phyloP scores from a whole-genome alignment of 1,139 yeast species.

The Geotrichum australiense region DNA sequence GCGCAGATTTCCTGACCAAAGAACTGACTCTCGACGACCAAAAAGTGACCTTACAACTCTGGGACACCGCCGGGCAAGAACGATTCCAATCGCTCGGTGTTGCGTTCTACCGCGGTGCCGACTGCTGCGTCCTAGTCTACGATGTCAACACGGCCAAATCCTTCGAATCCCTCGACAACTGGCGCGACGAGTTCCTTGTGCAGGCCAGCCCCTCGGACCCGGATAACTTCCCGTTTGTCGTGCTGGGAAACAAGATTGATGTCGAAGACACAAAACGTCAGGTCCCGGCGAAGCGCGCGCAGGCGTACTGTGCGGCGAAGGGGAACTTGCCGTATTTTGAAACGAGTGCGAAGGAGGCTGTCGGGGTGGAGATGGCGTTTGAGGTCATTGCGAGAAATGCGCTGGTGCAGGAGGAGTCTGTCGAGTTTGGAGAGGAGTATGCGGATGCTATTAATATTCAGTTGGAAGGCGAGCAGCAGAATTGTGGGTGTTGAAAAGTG shows the following conservation, averaged over 20 bases:
- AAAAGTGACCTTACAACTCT: conserved; percentile 73
- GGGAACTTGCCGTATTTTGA: conserved; percentile 93
- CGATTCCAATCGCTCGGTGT: conserved; percentile 92
- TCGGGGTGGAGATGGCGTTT: conserved; percentile 90
- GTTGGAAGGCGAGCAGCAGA: conserved; percentile 69
- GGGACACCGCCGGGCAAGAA: conserved; percentile 91
- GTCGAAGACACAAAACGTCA: conserved; percentile 86
- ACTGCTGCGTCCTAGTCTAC: conserved; percentile 92
- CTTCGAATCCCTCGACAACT: conserved; percentile 77
- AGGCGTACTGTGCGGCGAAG: conserved; percentile 73
- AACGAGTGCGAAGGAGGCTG: conserved; percentile 90
- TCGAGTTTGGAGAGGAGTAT: conserved; percentile 84
- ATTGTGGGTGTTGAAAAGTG: conserved; percentile 78
- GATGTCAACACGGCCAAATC: conserved; percentile 93
- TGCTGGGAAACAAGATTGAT: conserved; percentile 91
- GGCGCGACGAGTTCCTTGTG: conserved; percentile 93
- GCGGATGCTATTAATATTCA: conserved; percentile 95
- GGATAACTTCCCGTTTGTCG: conserved; percentile 90
- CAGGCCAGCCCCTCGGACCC: conserved; percentile 93
- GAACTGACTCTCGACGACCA: conserved; percentile 80
- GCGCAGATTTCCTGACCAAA: conserved; percentile 93
- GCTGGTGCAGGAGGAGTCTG: conserved; percentile 80
- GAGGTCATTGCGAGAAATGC: conserved; percentile 96
- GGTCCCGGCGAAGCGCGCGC: conserved; percentile 76
- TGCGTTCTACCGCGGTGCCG: conserved; percentile 97